phyloP scores from a whole-genome alignment of 2,329 filamentous ascomycete species.

The Neonectria punicea region DNA sequence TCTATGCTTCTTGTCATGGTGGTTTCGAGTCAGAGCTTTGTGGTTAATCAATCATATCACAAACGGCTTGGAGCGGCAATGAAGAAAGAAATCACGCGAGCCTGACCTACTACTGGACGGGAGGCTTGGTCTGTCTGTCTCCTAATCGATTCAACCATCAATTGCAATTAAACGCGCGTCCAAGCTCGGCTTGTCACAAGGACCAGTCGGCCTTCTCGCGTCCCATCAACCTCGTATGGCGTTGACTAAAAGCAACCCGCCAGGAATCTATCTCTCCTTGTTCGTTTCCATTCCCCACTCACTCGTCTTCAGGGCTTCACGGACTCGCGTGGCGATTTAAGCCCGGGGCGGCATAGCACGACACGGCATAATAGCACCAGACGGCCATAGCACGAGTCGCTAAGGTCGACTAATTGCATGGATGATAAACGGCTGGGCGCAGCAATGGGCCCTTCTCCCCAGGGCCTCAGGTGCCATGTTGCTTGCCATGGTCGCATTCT shows the following conservation, averaged over 20 bases:
- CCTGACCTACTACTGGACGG: background rate
- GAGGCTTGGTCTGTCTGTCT: background rate
- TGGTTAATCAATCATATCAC: background rate
- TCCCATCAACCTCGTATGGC: slow-evolving; percentile 3
- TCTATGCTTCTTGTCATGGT: background rate
- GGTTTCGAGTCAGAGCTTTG: background rate
- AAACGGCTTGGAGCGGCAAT: background rate
- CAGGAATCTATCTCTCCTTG: background rate
- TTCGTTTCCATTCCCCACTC: background rate
- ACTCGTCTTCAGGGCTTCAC: slow-evolving; percentile 3
- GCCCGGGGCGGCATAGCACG: slow-evolving; percentile 15
- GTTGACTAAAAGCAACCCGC: slow-evolving; percentile 3
- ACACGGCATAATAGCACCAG: background rate
- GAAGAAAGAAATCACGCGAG: background rate
- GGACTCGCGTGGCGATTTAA: slow-evolving; percentile 25
- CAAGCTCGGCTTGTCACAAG: background rate
- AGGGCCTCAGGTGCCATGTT: background rate
- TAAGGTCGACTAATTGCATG: background rate
- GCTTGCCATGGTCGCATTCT: background rate
- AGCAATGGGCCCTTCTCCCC: background rate
- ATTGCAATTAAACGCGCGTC: slow-evolving; percentile 16
- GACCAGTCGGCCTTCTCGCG: background rate
- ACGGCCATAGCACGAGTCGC: slow-evolving; percentile 7
- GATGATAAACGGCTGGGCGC: slow-evolving; percentile 6
- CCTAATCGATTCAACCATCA: background rate